Evolutionary conservation across 345 rosid species (phyloP).

Genomic region (Boechera stricta): DNA sequence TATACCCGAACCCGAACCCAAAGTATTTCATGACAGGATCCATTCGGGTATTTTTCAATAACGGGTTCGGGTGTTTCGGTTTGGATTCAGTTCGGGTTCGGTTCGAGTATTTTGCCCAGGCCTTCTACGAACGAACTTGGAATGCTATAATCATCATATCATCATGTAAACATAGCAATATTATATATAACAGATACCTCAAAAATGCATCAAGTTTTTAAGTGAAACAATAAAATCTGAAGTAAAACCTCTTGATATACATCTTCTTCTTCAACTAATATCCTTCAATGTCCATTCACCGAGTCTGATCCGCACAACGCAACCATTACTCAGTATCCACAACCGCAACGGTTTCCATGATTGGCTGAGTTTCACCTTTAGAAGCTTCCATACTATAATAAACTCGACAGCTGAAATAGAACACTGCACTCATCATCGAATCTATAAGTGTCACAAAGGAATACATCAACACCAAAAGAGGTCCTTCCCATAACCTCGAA

Average conservation of each 20-base stretch:
- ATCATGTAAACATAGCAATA: not conserved
- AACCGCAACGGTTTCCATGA: conserved; percentile 51
- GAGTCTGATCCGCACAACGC: not conserved
- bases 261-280: conserved; percentile 16
- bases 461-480: conserved; percentile 83
- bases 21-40: too few species aligned
- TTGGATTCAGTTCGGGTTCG: too few species aligned
- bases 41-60: too few species aligned
- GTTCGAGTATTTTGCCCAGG: too few species aligned
- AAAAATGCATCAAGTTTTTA: not conserved
- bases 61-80: too few species aligned
- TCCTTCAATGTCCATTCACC: conserved; percentile 20
- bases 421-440: conserved; percentile 84
- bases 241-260: conserved; percentile 27
- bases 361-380: conserved; percentile 53
- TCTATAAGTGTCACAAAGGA: conserved; percentile 85
- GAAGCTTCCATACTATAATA: conserved; percentile 58
- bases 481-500: conserved; percentile 96
- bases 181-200: conserved; percentile 2
- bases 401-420: conserved; percentile 85
- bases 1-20: too few species aligned
- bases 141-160: not conserved
- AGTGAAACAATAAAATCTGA: conserved; percentile 10
- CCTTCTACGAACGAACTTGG: conserved; percentile 4
- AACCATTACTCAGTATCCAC: conserved; percentile 28